Base-by-base conservation (phyloP, 371 early-diverging fungal species). In the Mucor racemosus region DNA sequence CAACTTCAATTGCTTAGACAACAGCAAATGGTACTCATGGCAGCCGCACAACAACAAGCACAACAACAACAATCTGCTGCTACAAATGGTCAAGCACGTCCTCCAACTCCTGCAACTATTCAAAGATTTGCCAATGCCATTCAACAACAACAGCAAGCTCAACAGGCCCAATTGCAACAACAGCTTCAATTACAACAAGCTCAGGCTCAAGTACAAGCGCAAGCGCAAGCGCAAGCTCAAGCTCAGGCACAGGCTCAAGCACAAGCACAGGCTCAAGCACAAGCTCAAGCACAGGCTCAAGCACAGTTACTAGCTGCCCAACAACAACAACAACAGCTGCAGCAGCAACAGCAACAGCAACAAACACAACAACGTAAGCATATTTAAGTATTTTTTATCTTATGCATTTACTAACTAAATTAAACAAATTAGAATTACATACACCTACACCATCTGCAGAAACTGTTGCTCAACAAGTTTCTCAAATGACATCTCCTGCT, bases 1-100 rank as follows among this genome's bases (percentile, higher is more conserved):
- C 86, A 84, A 50, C 69, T 82, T 35, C 83, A 81, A 31, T 75
- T 84, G 55, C 65, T 79, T 21, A 77, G 84, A 54, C 77, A 79
- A n/a, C 84, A 83, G 58, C 83, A 80, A 50, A 73, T 82, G 73
- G 74, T 72, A 7, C 68, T 80, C 5, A 78, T 79, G 69, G 73
- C 73, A 26, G 72, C 72, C 17, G 72, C 72, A 7, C 72, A 72
- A 62, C 71, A 71, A 34, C 71, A 71, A 53, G 66, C 62, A 0
- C 66, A 65, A 40, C 70, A 70, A 31, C 67, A 67, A 57, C 61
- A 55, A 14, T 64, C 67, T 66, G 62, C 64, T 53, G 38, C 38
- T 3, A 19, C 9, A 21, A 63, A 33, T 58, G 56, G 59, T 0
- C 71, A 66, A 59, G 60, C 34, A 34, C 73, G 72, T 10, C 74